phyloP scores from a whole-genome alignment of 164 flowering plant genomes.

The Vitis rupestris region DNA sequence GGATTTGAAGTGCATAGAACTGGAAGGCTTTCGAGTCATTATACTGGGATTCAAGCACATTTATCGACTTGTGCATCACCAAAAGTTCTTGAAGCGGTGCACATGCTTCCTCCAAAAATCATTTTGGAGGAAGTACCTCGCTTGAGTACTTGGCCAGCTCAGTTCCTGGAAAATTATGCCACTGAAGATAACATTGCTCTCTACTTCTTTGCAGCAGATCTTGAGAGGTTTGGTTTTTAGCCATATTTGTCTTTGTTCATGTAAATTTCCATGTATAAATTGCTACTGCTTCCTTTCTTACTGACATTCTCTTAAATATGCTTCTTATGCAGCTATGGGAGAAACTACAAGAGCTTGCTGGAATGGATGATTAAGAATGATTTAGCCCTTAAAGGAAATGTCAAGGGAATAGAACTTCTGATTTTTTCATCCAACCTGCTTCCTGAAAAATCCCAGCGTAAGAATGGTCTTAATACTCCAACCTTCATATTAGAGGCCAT shows the following conservation, averaged over 20 bases:
- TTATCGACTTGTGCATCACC: conserved; percentile 63
- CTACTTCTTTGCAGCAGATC: conserved; percentile 71
- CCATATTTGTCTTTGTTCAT: not conserved
- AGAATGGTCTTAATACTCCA: conserved; percentile 17
- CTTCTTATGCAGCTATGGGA: conserved; percentile 44
- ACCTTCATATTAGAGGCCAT: not conserved
- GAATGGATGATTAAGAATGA: conserved; percentile 59
- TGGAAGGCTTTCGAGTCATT: conserved; percentile 28
- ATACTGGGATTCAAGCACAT: conserved; percentile 75
- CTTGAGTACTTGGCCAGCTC: conserved; percentile 58
- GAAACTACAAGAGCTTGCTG: conserved; percentile 43
- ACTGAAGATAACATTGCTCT: conserved; percentile 64
- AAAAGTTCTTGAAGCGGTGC: conserved; percentile 55
- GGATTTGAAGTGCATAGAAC: conserved; percentile 51
- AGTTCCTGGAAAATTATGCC: conserved; percentile 39
- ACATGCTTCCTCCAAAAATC: conserved; percentile 45
- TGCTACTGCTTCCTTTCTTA: not conserved
- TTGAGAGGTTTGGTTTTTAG: conserved; percentile 36
- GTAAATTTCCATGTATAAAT: not conserved
- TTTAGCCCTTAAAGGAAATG: conserved; percentile 58
- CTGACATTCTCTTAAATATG: not conserved
- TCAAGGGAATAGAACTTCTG: conserved; percentile 58
- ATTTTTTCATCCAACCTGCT: conserved; percentile 64
- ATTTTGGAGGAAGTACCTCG: conserved; percentile 59
- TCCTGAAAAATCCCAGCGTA: conserved; percentile 59